Evolutionary conservation across 257 asterid genomes (phyloP), one percentile per base, ranked within the genome.

Genomic region (Petunia secreta): DNA sequence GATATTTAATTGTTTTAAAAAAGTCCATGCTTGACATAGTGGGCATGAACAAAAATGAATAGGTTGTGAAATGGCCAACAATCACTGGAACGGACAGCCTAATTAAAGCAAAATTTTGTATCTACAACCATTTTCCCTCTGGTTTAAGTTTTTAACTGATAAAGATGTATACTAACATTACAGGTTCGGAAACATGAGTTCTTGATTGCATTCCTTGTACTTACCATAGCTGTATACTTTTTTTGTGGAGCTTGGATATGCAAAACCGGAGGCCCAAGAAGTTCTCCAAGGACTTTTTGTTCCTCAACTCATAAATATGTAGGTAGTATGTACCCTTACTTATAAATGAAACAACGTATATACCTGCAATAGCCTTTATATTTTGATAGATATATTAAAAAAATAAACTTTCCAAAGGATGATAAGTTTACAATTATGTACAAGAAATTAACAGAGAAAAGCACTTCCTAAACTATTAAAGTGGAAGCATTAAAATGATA

Each of bases 161-260:
- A 13, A 14, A 39, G 15, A 82, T 37, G 59, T n/a, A 25, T 57
- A 68, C 79, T 80, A 39, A 78, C 40, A 69, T 84, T 84, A 64
- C 88, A 96, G 99, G 98, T 96, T 69, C 90, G 98, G 79, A 94
- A 92, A 86, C 98, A 94, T 36, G 98, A 96, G 87, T 82, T 92
- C 80, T 84, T 96, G 48, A 96, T 96, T 60, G 89, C 98, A 62
- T 85, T 96, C 71, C 85, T 96, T n/a, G 99, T 94, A 75, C 75
- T 90, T 41, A 92, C 93, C 2, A 91, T 94, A 79, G 98, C 98
- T 66, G 85, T 81, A 38, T 94, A 98, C 85, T 96, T 90, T 88
- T 90, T 94, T 83, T 25, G 91, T 81, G 81, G 99, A 94, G 88
- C 92, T 92, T 83, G 90, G 91, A 58, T 91, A 94, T 77, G 95